A percentile compares a stretch with the other conserved stretches of the same genome.
Conservation (phyloP, 2,329 filamentous ascomycete species). For the Aspergillus amoenus region DNA sequence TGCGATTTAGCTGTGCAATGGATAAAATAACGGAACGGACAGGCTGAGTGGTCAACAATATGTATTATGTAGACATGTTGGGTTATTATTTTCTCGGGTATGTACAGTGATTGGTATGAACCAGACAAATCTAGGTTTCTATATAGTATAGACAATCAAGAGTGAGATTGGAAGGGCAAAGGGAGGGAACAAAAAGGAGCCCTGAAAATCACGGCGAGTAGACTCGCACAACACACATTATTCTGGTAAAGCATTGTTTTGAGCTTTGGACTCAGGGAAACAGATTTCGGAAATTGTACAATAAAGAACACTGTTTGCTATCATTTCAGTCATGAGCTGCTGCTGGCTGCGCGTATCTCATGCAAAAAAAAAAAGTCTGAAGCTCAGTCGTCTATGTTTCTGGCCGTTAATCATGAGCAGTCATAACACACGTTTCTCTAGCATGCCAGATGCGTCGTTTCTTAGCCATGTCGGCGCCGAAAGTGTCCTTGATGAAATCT, state of each 20-base stretch:
- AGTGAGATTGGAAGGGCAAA: neutral
- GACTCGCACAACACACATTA: neutral
- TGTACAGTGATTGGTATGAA: slow-evolving; percentile 13
- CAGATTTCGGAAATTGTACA: neutral
- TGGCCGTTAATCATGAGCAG: slow-evolving; percentile 33
- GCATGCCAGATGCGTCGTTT: slow-evolving; percentile 46
- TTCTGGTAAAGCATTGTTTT: neutral
- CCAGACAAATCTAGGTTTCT: slow-evolving; percentile 8
- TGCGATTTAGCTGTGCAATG: neutral
- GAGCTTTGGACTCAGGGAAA: neutral
- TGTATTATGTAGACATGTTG: neutral
- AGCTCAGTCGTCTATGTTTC: neutral
- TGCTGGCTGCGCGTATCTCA: neutral
- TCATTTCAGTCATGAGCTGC: slow-evolving; percentile 5
- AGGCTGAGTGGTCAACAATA: neutral
- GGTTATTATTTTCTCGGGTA: slow-evolving; percentile 2
- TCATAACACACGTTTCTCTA: slow-evolving; percentile 46
- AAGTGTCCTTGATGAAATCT: slow-evolving; percentile 36
- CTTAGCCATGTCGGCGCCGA: slow-evolving; percentile 39
- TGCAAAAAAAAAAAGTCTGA: neutral
- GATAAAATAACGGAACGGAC: neutral
- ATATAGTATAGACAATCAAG: slow-evolving; percentile 2
- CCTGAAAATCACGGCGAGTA: slow-evolving; percentile 4
- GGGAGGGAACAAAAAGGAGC: neutral
- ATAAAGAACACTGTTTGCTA: neutral